Base-by-base conservation (phyloP, 306 rosid species). In the Lotus japonicus region DNA sequence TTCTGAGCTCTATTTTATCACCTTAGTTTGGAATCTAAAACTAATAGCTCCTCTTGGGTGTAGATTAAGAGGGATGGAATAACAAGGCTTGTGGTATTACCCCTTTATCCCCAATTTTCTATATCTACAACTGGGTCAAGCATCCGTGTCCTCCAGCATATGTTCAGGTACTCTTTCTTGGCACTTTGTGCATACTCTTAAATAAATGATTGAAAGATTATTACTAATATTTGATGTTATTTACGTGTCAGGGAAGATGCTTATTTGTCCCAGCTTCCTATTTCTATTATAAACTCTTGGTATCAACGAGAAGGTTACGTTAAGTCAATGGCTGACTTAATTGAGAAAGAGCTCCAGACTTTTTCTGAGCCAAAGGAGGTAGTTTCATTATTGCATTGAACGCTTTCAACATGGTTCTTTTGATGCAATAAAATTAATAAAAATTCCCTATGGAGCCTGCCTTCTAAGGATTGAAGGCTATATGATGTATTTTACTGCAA, bases 81-180 rank as follows among this genome's bases (percentile, higher is more conserved):
- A 81, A 91, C 97, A 44, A 95, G 86, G 80, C 97, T 95, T 60
- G 99, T 95, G 70, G 97, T 95, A 77, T 82, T 95, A 66, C 99
- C 99, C 42, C 83, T 95, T 14, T 95, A 95, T 80, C 99, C 99
- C 61, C 99, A 95, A 61, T 95, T 85, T 77, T 95, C 99, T 81
- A 95, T 95, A 77, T 95, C 99, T 50, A 95, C 99, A n/a, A 95
- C 99, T 49, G 99, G 99, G 75, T 95, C 99, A 38, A 95, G 99
- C 75, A 68, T 95, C 68, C 89, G 96, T 39, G 95, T 91, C 48
- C 89, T 95, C 19, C 84, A 84, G 61, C 85, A 80, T n/a, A 58
- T 78, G 43, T 91, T 91, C 88, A 85, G 96, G 99, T 95, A 69
- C 68, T 73, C 64, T 50, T 65, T 28, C 15, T 18, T 67, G 42